These are phyloP conservation scores for Ustilago curta DNA, from an alignment of 1,284 basidiomycete genomes.

Conservation along the genomic window DNA sequence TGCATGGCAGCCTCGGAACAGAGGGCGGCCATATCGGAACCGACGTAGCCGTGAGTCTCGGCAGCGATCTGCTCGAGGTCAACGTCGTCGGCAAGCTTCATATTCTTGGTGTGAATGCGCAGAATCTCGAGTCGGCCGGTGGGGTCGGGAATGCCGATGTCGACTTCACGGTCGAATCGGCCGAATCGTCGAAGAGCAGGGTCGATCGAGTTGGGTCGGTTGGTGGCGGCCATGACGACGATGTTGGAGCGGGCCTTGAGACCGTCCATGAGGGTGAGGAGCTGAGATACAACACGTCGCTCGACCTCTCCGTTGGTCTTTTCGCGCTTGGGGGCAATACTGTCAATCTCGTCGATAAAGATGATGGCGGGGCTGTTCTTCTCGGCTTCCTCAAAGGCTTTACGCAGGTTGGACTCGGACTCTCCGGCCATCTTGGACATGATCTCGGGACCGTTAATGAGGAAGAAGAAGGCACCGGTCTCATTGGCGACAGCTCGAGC, in stretches of 20 bases:
- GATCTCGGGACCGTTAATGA: constrained; percentile 99
- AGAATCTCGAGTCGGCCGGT: constrained; percentile 98
- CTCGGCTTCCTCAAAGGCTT: constrained; percentile 99
- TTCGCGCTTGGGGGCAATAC: constrained; percentile 99
- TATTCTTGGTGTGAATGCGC: constrained; percentile 99
- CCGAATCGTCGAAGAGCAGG: constrained; percentile 97
- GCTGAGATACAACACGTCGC: constrained; percentile 96
- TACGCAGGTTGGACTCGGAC: constrained; percentile 94
- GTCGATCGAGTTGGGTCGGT: constrained; percentile 98
- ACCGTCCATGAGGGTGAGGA: constrained; percentile 98
- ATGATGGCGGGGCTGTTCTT: constrained; percentile 99
- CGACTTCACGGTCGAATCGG: constrained; percentile 98
- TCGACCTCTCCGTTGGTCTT: constrained; percentile 99
- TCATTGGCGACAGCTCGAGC: constrained; percentile 99
- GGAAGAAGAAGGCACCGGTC: constrained; percentile 99
- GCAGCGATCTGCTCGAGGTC: constrained; percentile 97
- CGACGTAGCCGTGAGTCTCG: constrained; percentile 98
- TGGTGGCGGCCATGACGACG: constrained; percentile 99
- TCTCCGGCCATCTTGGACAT: constrained; percentile 99
- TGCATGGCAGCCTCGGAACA: constrained; percentile 99
- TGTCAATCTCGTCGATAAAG: constrained; percentile 99
- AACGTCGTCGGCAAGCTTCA: constrained; percentile 98
- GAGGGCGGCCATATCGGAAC: constrained; percentile 94
- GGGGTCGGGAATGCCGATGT: constrained; percentile 98
- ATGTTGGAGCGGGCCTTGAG: constrained; percentile 98